Base-by-base conservation (phyloP, 2,329 filamentous ascomycete genomes). In the Monilinia aucupariae region DNA sequence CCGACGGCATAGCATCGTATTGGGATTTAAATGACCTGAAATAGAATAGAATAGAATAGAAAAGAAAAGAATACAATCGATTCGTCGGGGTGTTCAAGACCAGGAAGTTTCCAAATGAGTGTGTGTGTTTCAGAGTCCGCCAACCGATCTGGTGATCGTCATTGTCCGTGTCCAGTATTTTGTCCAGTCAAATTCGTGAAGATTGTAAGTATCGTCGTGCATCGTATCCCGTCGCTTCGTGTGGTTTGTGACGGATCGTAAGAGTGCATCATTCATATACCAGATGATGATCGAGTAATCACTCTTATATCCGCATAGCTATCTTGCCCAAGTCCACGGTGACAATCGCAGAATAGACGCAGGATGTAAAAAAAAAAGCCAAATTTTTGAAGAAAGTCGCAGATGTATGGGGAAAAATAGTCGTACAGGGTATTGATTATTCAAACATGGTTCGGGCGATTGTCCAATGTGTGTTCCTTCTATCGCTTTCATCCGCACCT, bases 391-490 rank as follows among this genome's bases (percentile, higher is more conserved):
- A 56, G 37, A 34, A 47, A 37, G 7, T n/a, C 30, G 27, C 30
- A 58, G 43, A 20, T 58, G 54, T 25, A 25, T 34, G 12, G 12
- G 6, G 6, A 30, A 30, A 13, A 47, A 4, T 56, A 47, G 10
- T 58, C 30, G 41, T 58, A 58, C 54, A 37, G 54, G 30, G 54
- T 47, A 47, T 47, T 34, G 30, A 25, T n/a, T 58, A 58, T 58
- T 58, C 54, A 58, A 58, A 58, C 30, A 58, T 2, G 37, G n/a
- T 13, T 47, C 1, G 2, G 15, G 25, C 9, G 20, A 8, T 47
- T 22, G 27, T 58, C 54, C 54, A 47, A 43, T 20, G 13, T 47
- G 15, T 13, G n/a, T 17, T 20, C 13, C 30, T 56, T 34, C 27
- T 34, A 7, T 47, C 13, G 34, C 13, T 58, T 58, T 13, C 30